These are phyloP conservation scores for Pistacia vera DNA, from an alignment of 345 rosid species.

Conservation along the genomic window DNA sequence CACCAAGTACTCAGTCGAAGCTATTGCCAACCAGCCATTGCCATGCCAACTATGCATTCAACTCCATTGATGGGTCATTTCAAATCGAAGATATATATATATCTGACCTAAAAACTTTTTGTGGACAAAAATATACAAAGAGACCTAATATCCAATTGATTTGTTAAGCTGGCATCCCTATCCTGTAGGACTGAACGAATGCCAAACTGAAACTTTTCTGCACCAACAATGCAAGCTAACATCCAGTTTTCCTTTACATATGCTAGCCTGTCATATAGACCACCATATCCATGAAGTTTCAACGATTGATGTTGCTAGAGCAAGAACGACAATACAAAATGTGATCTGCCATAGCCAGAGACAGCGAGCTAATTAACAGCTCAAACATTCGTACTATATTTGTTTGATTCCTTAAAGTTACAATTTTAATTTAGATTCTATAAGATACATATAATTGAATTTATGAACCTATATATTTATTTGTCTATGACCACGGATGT, in stretches of 20 bases:
- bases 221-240: slow-evolving; percentile 24
- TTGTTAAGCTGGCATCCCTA: slow-evolving; percentile 22
- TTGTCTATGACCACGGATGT: too few species aligned
- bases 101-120: slow-evolving; percentile 7
- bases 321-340: slow-evolving; percentile 9
- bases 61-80: slow-evolving; percentile 28
- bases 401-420: slow-evolving; percentile 17
- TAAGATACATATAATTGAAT: slow-evolving; percentile 3
- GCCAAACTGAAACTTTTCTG: slow-evolving; percentile 9
- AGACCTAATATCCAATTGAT: slow-evolving; percentile 15
- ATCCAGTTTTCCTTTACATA: slow-evolving; percentile 2
- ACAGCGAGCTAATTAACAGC: slow-evolving; percentile 6
- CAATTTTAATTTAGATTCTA: slow-evolving; percentile 1
- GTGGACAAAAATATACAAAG: slow-evolving; percentile 26
- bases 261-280: slow-evolving; percentile 15
- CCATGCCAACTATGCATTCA: slow-evolving; percentile 18
- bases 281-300: slow-evolving; percentile 17
- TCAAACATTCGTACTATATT: slow-evolving; percentile 13
- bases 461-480: too few species aligned
- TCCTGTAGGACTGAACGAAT: slow-evolving; percentile 8
- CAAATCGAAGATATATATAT: not conserved
- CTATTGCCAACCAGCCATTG: slow-evolving; percentile 9
- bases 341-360: slow-evolving; percentile 6
- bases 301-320: slow-evolving; percentile 17
- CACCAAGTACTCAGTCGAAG: slow-evolving; percentile 22